These are phyloP conservation scores for Effrenium voratum DNA, from an alignment of 73 alveolate species.

Conservation along the genomic window DNA sequence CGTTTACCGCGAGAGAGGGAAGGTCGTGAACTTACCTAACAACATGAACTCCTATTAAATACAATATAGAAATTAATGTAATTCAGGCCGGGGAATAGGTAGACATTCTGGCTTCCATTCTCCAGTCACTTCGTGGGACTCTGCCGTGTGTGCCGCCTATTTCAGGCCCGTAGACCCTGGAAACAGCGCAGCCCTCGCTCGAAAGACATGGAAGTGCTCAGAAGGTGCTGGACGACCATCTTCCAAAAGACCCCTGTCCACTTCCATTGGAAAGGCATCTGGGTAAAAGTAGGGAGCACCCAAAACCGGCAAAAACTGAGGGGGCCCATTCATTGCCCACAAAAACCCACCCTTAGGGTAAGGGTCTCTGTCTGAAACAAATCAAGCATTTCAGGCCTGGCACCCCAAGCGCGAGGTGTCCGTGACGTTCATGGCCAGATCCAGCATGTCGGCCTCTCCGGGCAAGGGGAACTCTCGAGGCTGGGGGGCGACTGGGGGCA, in stretches of 20 bases:
- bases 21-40: too few relatives aligned
- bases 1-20: too few relatives aligned
- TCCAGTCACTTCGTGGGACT: too few relatives aligned
- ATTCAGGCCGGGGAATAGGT: too few relatives aligned
- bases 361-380: not conserved
- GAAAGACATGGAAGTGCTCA: too few relatives aligned
- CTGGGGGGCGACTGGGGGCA: not conserved
- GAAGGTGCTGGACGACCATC: too few relatives aligned
- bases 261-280: not conserved
- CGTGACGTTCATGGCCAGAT: slow-evolving; percentile 81
- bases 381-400: slow-evolving; percentile 42
- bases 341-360: not conserved
- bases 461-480: not conserved
- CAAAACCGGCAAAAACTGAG: not conserved
- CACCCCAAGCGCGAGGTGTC: slow-evolving; percentile 94
- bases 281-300: not conserved
- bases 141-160: too few relatives aligned
- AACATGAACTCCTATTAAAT: too few relatives aligned
- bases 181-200: too few relatives aligned
- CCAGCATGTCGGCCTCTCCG: slow-evolving; percentile 94
- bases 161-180: too few relatives aligned
- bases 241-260: not conserved
- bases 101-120: too few relatives aligned
- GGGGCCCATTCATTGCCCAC: not conserved
- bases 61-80: too few relatives aligned